These are phyloP conservation scores for Uncinocarpus reesii DNA, from an alignment of 2,329 filamentous ascomycete genomes.

Conservation along the genomic window DNA sequence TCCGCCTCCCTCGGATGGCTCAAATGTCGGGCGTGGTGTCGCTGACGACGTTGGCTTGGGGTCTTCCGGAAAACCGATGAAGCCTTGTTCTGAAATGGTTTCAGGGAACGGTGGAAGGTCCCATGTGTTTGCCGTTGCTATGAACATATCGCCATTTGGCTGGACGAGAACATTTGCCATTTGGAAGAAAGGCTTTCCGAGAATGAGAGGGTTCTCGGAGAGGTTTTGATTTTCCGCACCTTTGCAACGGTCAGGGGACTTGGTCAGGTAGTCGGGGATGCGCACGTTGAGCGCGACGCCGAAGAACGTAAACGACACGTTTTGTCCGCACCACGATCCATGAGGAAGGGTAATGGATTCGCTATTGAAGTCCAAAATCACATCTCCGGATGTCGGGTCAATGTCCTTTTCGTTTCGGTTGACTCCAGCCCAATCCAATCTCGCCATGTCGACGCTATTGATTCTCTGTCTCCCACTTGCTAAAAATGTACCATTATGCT, in stretches of 20 bases:
- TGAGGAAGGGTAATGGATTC: constrained; percentile 6
- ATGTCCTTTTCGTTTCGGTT: not conserved
- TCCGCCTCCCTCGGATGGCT: not conserved
- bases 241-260: constrained; percentile 6
- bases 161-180: not conserved
- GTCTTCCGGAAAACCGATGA: not conserved
- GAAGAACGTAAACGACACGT: not conserved
- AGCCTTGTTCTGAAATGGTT: not conserved
- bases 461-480: constrained; percentile 7
- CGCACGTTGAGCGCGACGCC: not conserved
- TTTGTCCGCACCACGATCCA: constrained; percentile 3
- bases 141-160: constrained; percentile 1
- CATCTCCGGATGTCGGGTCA: not conserved
- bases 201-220: not conserved
- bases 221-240: not conserved
- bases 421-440: not conserved
- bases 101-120: constrained; percentile 3
- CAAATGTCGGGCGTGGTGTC: constrained; percentile 5
- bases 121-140: constrained; percentile 4
- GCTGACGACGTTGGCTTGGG: constrained; percentile 28
- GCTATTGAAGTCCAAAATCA: constrained; percentile 10
- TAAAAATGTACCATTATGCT: constrained; percentile 6
- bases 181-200: constrained; percentile 12
- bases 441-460: not conserved
- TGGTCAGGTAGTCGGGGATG: constrained; percentile 4